Conservation (phyloP, 805 yeast species). For the Monosporozyma servazzii region DNA sequence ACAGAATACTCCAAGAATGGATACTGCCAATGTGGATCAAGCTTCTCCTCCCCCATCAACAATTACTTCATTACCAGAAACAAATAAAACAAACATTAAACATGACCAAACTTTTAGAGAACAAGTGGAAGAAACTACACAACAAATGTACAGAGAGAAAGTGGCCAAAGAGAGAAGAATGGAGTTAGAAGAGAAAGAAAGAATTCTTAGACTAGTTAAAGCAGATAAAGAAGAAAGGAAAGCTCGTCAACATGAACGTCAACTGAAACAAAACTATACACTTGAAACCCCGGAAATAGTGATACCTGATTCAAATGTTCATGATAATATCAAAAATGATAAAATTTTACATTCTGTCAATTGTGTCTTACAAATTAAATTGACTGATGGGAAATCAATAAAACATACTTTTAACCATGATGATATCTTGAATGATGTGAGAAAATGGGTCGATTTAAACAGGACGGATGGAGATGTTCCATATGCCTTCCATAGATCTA, state of each 20-base stretch:
- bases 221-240: conserved; percentile 16
- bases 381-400: conserved; percentile 57
- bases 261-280: neutral
- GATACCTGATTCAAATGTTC: conserved; percentile 12
- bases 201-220: conserved; percentile 42
- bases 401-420: conserved; percentile 40
- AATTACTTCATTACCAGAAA: neutral
- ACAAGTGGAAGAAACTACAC: conserved; percentile 21
- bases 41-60: neutral
- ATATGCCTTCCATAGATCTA: conserved; percentile 39
- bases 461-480: conserved; percentile 41
- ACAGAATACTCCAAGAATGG: conserved; percentile 14
- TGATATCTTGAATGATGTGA: conserved; percentile 45
- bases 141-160: conserved; percentile 26
- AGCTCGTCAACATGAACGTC: conserved; percentile 3
- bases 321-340: conserved; percentile 19
- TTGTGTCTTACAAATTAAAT: conserved; percentile 48
- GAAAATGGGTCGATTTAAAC: conserved; percentile 49
- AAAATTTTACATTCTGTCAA: conserved; percentile 16
- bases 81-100: neutral
- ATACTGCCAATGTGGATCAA: neutral
- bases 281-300: neutral
- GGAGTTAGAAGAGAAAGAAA: conserved; percentile 43
- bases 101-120: conserved; percentile 13
- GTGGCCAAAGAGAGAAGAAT: conserved; percentile 19